Evolutionary conservation across 495 filamentous ascomycete species (phyloP), one percentile per base, ranked within the genome.

Genomic region (Choiromyces venosus): DNA sequence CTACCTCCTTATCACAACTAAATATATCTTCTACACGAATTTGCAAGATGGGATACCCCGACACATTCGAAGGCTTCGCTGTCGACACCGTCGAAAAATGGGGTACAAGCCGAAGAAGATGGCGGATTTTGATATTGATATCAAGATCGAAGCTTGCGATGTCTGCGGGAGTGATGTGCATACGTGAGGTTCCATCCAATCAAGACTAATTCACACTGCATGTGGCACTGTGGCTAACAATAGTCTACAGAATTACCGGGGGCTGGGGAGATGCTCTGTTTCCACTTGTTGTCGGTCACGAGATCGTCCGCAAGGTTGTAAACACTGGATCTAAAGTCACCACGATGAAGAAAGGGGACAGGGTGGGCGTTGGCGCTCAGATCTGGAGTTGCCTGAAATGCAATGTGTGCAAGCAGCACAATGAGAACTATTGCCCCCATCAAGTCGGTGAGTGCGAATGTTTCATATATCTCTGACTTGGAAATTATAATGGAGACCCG

Each of bases 111-210:
- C 91, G 75, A 95, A 94, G 85, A 86, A 87, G 8, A 93, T 94
- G 74, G 91, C 88, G 61, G 88, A 90, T 66, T 83, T 89, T 83
- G 91, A 93, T 77, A 85, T 93, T 72, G 92, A 93, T 75, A 85
- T 93, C 70, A 86, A 88, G 80, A 87, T 91, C 71, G 88, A 90
- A 71, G 87, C 87, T 70, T 95, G 92, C 82, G 92, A 92, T 78
- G 89, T 94, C 16, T 93, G 91, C 82, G 91, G 90, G 14, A 90
- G 87, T 36, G 92, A 94, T 78, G 88, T 93, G 21, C 92, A 94
- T 84, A 92, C 89, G 7, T 52, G 44, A 25, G 44, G 25, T 52
- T n/a, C 44, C 25, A 25, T 10, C 21, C 7, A 52, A 52, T 52
- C 21, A 25, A 25, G 44, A 25, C 19, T 52, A 52, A 21, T 25